Evolutionary conservation across 257 asterid species (phyloP).

Genomic region (Solanum peruvianum): DNA sequence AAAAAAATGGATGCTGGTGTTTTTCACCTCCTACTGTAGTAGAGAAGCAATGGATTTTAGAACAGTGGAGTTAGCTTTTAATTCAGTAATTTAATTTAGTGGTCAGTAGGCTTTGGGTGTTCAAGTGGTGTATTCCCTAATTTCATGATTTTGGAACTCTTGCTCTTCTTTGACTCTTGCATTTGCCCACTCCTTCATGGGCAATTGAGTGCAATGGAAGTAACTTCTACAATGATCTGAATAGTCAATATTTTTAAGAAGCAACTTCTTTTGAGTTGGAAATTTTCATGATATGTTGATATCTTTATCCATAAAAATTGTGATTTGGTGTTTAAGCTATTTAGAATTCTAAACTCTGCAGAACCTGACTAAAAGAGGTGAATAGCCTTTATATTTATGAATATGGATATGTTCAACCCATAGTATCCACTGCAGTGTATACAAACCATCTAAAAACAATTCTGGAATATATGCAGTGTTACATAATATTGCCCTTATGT

Average conservation of each 20-base stretch:
- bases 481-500: background rate
- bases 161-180: background rate
- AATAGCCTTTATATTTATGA: background rate
- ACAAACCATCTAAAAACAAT: background rate
- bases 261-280: background rate
- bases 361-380: background rate
- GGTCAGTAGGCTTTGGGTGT: background rate
- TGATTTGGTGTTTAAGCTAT: background rate
- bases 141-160: background rate
- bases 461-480: background rate
- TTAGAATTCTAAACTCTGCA: background rate
- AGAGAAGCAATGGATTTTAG: background rate
- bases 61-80: background rate
- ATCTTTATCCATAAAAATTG: background rate
- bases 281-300: background rate
- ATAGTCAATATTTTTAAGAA: background rate
- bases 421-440: background rate
- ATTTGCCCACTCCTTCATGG: background rate
- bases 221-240: background rate
- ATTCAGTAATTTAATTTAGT: background rate
- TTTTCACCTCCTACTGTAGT: background rate
- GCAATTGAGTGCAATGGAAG: background rate
- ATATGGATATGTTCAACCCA: background rate
- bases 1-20: background rate
- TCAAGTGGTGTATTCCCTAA: background rate